These are phyloP conservation scores for Cryoendolithus antarcticus DNA, from an alignment of 2,329 filamentous ascomycete species.

Conservation along the genomic window DNA sequence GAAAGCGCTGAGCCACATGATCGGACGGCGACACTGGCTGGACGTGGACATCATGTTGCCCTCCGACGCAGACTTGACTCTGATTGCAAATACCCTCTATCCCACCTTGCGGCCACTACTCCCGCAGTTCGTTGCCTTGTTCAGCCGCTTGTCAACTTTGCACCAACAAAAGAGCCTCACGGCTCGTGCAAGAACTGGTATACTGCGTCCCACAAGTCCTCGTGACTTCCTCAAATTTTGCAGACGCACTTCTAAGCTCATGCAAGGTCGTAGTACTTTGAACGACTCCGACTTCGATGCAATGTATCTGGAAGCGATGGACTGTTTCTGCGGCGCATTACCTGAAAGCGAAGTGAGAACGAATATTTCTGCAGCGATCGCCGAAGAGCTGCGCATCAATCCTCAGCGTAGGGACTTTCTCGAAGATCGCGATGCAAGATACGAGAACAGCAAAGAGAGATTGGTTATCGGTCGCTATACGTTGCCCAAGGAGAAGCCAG, in stretches of 20 bases:
- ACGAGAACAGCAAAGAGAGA: constrained; percentile 36
- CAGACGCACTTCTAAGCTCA: constrained; percentile 55
- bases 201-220: constrained; percentile 51
- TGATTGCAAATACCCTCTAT: constrained; percentile 60
- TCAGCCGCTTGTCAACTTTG: constrained; percentile 31
- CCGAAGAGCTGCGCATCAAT: constrained; percentile 77
- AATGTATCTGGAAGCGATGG: constrained; percentile 86
- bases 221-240: constrained; percentile 90
- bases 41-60: constrained; percentile 58
- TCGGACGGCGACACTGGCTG: constrained; percentile 81
- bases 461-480: constrained; percentile 21
- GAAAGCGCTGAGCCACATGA: constrained; percentile 53
- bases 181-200: constrained; percentile 41
- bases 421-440: constrained; percentile 55
- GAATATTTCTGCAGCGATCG: constrained; percentile 56
- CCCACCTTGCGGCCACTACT: constrained; percentile 52
- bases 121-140: constrained; percentile 44
- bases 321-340: constrained; percentile 79
- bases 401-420: constrained; percentile 70
- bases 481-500: constrained; percentile 8
- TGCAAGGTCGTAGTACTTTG: constrained; percentile 49
- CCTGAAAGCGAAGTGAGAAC: constrained; percentile 51
- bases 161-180: constrained; percentile 32
- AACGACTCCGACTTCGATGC: constrained; percentile 62
- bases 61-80: constrained; percentile 56